Conservation (phyloP, 768 basidiomycete genomes). For the Boletus speciosus region DNA sequence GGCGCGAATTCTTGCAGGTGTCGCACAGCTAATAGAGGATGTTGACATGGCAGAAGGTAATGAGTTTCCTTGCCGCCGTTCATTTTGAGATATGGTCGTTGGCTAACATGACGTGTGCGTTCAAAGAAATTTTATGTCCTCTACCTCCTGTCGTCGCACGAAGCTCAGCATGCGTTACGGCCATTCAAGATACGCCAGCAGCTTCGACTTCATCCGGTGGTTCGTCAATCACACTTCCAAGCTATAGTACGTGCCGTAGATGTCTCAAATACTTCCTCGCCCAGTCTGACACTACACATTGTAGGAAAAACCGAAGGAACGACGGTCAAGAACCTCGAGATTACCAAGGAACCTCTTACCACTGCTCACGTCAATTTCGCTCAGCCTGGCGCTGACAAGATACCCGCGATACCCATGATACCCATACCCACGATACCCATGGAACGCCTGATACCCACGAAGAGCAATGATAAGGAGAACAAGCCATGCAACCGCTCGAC, state of each 20-base stretch:
- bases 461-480: conserved; percentile 18
- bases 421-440: conserved; percentile 2
- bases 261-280: not conserved
- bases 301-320: conserved; percentile 1
- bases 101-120: not conserved
- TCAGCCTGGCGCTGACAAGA: conserved; percentile 8
- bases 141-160: not conserved
- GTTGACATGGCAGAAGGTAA: conserved; percentile 7
- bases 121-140: not conserved
- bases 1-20: not conserved
- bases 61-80: not conserved
- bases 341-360: not conserved
- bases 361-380: not conserved
- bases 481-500: not conserved
- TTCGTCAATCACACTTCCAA: not conserved
- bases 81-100: not conserved
- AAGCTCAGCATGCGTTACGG: not conserved
- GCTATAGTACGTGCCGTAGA: conserved; percentile 3
- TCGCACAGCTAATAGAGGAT: not conserved
- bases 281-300: not conserved
- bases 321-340: not conserved
- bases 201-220: not conserved
- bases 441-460: conserved; percentile 2
- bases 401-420: conserved; percentile 5
- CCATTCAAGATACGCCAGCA: not conserved